phyloP scores from a whole-genome alignment of 2,329 filamentous ascomycete species.

The Rachicladosporium sp. region DNA sequence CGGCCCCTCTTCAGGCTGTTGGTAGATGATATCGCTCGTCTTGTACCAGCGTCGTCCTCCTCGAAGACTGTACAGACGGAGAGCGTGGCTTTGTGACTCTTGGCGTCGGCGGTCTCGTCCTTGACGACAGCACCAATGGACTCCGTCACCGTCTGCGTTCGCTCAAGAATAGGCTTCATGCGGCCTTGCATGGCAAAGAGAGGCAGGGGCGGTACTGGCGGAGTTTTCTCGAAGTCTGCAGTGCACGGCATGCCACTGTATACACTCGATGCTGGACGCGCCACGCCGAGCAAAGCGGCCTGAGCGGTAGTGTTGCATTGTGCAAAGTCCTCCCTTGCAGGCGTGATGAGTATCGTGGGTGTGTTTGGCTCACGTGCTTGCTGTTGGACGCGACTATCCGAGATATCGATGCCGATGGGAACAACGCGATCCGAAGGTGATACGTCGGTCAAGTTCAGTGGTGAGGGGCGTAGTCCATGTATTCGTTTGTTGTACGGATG shows the following conservation, averaged over 20 bases:
- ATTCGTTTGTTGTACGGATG: constrained; percentile 13
- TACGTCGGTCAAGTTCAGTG: constrained; percentile 34
- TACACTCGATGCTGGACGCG: constrained; percentile 44
- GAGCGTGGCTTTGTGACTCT: constrained; percentile 23
- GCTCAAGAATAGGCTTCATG: too few species aligned
- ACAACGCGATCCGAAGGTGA: constrained; percentile 61
- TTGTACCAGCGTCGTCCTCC: constrained; percentile 41
- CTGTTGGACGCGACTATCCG: constrained; percentile 36
- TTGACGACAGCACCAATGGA: constrained; percentile 1
- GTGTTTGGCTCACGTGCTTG: constrained; percentile 20
- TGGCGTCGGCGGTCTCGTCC: constrained; percentile 2
- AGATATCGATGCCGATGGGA: constrained; percentile 57
- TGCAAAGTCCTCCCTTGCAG: constrained; percentile 34
- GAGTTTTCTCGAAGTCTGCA: constrained; percentile 27
- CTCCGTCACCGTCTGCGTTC: constrained; percentile 1
- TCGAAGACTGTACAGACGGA: constrained; percentile 59
- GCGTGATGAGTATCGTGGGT: constrained; percentile 42
- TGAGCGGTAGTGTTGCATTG: too few species aligned
- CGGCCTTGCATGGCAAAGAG: constrained; percentile 10
- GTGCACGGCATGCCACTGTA: constrained; percentile 40
- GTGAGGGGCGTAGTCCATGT: constrained; percentile 16
- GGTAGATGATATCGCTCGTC: constrained; percentile 21
- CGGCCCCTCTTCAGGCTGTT: neutral
- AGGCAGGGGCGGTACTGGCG: constrained; percentile 51
- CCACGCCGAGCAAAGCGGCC: constrained; percentile 35